Evolutionary conservation across 1,139 yeast genomes (phyloP).

Genomic region (Yamadazyma spencermartinsiae): DNA sequence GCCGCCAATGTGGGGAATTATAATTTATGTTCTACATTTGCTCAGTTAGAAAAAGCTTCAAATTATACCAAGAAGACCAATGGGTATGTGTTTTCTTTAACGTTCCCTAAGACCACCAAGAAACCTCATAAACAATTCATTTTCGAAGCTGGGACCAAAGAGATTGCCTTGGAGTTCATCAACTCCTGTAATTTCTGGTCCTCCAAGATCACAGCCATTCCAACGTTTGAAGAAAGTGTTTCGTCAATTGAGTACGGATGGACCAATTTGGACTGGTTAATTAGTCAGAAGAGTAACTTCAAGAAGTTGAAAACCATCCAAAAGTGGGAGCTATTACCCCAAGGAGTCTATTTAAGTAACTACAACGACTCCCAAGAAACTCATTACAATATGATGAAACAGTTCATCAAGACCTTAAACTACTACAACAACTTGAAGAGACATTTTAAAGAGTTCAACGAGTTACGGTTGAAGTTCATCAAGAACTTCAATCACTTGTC

Average conservation of each 20-base stretch:
- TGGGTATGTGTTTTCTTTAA: conserved; percentile 32
- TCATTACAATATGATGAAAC: conserved; percentile 49
- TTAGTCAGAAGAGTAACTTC: conserved; percentile 30
- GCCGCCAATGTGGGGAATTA: conserved; percentile 51
- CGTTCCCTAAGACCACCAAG: conserved; percentile 40
- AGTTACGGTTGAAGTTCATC: conserved; percentile 32
- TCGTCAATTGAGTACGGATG: conserved; percentile 85
- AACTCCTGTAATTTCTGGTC: conserved; percentile 91
- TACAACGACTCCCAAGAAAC: conserved; percentile 28
- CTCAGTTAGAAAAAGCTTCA: conserved; percentile 36
- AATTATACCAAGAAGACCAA: conserved; percentile 12
- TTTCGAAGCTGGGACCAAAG: conserved; percentile 64
- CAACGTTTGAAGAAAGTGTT: conserved; percentile 59
- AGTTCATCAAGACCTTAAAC: conserved; percentile 44
- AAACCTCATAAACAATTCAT: conserved; percentile 38
- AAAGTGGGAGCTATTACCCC: conserved; percentile 45
- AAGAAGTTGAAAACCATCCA: conserved; percentile 36
- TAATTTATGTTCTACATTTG: conserved; percentile 51
- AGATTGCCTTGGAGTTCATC: conserved; percentile 70
- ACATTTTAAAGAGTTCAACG: conserved; percentile 36
- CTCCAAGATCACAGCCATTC: conserved; percentile 77
- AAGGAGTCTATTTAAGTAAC: conserved; percentile 44
- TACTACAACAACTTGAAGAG: conserved; percentile 44
- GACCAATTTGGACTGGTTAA: conserved; percentile 50
- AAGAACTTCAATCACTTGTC: conserved; percentile 29